Conservation (phyloP, 768 basidiomycete genomes). For the Leccinum disarticulatum region DNA sequence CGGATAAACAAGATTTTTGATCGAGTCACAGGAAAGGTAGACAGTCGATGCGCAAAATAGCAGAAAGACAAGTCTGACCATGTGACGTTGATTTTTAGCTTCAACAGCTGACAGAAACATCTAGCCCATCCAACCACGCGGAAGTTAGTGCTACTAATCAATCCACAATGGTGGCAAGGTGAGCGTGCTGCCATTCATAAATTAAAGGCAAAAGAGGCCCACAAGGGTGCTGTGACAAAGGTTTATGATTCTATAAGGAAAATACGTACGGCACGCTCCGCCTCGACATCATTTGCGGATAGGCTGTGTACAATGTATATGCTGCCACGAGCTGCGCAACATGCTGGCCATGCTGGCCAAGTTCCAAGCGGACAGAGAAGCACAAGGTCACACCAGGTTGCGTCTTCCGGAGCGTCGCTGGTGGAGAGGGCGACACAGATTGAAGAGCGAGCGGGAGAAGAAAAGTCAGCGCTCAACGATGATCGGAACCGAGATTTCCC, state of each 20-base stretch:
- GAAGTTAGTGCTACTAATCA: slow-evolving; percentile 86
- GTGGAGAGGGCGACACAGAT: slow-evolving; percentile 41
- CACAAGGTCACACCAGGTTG: slow-evolving; percentile 54
- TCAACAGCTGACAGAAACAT: slow-evolving; percentile 94
- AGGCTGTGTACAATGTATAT: slow-evolving; percentile 40
- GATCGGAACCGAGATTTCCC: slow-evolving; percentile 56
- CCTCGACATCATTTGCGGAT: too few relatives aligned
- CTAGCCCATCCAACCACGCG: slow-evolving; percentile 95
- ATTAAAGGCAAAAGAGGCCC: slow-evolving; percentile 23
- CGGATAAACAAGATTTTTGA: slow-evolving; percentile 1
- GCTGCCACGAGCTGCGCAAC: slow-evolving; percentile 93
- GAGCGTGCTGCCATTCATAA: slow-evolving; percentile 57
- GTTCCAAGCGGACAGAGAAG: slow-evolving; percentile 88
- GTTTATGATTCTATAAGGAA: too few relatives aligned
- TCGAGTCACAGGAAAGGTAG: slow-evolving; percentile 73
- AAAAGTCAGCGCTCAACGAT: slow-evolving; percentile 58
- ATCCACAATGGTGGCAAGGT: slow-evolving; percentile 83
- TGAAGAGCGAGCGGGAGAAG: slow-evolving; percentile 41
- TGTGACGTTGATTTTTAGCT: slow-evolving; percentile 43
- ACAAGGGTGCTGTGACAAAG: too few relatives aligned
- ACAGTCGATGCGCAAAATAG: slow-evolving; percentile 97
- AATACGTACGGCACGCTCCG: too few relatives aligned
- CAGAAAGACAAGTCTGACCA: slow-evolving; percentile 49
- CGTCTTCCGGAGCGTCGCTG: slow-evolving; percentile 38
- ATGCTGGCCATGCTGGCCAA: slow-evolving; percentile 79